These are phyloP conservation scores for Starmerella sirachaensis DNA, from an alignment of 805 yeast genomes.

Conservation along the genomic window DNA sequence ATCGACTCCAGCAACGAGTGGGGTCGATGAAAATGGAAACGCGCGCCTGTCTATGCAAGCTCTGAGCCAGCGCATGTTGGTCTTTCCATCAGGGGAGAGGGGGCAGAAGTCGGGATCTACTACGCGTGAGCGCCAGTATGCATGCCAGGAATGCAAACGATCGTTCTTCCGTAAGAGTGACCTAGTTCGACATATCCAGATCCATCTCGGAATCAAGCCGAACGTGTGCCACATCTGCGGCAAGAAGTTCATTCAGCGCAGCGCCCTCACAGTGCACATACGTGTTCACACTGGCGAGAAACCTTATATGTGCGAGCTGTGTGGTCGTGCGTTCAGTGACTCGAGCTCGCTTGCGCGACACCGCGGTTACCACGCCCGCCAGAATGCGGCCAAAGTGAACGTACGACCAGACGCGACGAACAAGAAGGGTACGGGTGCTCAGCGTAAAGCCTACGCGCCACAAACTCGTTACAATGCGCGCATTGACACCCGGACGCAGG, in stretches of 20 bases:
- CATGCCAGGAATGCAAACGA: slow-evolving; percentile 43
- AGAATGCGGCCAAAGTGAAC: slow-evolving; percentile 27
- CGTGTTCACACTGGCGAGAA: slow-evolving; percentile 76
- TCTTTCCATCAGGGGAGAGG: no score
- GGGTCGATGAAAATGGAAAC: no score
- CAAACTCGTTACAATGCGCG: neutral
- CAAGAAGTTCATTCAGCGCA: slow-evolving; percentile 70
- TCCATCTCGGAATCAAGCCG: slow-evolving; percentile 40
- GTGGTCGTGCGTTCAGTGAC: slow-evolving; percentile 29
- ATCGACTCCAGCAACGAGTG: no score
- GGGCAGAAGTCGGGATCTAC: no score
- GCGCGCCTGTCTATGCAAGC: no score
- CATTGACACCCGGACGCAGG: no score
- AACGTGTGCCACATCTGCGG: slow-evolving; percentile 44
- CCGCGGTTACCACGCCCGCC: slow-evolving; percentile 73
- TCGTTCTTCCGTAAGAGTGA: slow-evolving; percentile 67
- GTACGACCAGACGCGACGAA: no score
- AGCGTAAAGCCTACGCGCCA: neutral
- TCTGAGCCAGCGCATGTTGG: no score
- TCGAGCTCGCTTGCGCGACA: slow-evolving; percentile 56
- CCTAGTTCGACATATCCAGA: slow-evolving; percentile 64
- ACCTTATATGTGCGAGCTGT: slow-evolving; percentile 45
- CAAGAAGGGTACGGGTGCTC: no score
- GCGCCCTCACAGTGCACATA: slow-evolving; percentile 67
- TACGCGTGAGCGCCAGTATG: slow-evolving; percentile 27